Base-by-base conservation (phyloP, 2,329 filamentous ascomycete species). In the Fusarium brevicatenulatum region DNA sequence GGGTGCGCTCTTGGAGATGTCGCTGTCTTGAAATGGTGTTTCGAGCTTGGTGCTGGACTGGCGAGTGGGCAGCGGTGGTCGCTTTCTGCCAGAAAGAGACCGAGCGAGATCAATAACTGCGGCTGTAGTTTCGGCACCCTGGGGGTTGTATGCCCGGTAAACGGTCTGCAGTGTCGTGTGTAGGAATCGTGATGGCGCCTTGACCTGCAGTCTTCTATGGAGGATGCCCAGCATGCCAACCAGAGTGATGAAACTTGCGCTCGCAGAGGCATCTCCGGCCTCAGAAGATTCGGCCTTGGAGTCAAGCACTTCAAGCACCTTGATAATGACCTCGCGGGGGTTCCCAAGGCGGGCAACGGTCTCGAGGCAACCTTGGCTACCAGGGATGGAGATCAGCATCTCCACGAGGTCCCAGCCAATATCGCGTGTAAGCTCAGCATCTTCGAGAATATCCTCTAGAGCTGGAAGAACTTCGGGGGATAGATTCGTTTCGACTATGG, bases 341-440 rank as follows among this genome's bases (percentile, higher is more conserved):
- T 95, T 96, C 56, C 93, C 93, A 43, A 94, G 86, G 30, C 91
- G 88, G 37, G 93, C 93, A 58, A 95, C 91, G 36, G 91, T 92
- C 78, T 92, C 89, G 21, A 95, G 85, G 78, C 93, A 95, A 52
- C 86, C 82, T 74, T 92, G 90, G n/a, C 91, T 91, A 18, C 87
- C 90, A 3, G 92, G 86, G 9, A 94, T 83, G 40, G 89, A 86
- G 30, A 95, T 86, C 9, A 96, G 87, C 77, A 94, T 89, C 78
- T 93, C 91, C 28, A 96, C 91, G 57, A 95, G 84, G 80, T 96
- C 93, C 93, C 93, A 96, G 55, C 93, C 93, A 76, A 95, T 95
- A 63, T 94, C 92, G 68, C 88, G 89, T 6, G 92, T 93, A 63
- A 95, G 84, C 65, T 88, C 85, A 15, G 86, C 85, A 85, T 93